Evolutionary conservation across 768 basidiomycete genomes (phyloP), one percentile per base, ranked within the genome.

Genomic region (Leccinum olivaceopallidum): DNA sequence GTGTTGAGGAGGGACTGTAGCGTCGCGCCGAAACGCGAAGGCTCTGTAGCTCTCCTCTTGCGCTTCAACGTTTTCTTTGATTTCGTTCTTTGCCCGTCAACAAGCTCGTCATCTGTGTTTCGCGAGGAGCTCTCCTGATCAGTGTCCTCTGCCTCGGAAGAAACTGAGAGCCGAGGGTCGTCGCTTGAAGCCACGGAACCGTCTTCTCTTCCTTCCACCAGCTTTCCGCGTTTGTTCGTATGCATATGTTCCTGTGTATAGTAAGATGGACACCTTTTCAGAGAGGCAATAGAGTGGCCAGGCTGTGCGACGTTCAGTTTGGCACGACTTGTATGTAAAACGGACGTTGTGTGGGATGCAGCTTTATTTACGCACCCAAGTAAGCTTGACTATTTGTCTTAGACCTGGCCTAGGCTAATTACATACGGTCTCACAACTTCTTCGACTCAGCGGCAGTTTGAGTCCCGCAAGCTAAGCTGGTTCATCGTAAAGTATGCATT

Each of bases 51-150:
- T 59, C 92, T 80, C 34, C 89, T 82, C 80, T 93, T 94, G 66
- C 92, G 83, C 73, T 94, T 94, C 56, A 83, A 75, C 0, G 92
- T 94, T 73, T 92, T 88, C 59, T 82, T 85, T 16, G 92, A 93
- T 73, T 92, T 93, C 69, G 75, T 70, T 49, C 71, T 75, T 65
- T 84, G 82, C 55, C 82, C 71, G 4, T 75, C 76, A 16, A 79
- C 80, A 53, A 90, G 84, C 69, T 91, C 88, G 65, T 88, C 87
- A 9, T 84, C 86, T 20, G 85, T 87, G 66, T 86, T 81, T 20
- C 71, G 71, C 20, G 75, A 13, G 10, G 12, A 77, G 42, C 57
- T 64, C 37, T 62, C 67, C 52, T 70, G 67, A 62, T 74, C 64
- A 34, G 44, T 26, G 34, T 63, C 39, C 42, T 61, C 66, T 5